Base-by-base conservation (phyloP, 179 eudicot species). In the Monotropa hypopitys region DNA sequence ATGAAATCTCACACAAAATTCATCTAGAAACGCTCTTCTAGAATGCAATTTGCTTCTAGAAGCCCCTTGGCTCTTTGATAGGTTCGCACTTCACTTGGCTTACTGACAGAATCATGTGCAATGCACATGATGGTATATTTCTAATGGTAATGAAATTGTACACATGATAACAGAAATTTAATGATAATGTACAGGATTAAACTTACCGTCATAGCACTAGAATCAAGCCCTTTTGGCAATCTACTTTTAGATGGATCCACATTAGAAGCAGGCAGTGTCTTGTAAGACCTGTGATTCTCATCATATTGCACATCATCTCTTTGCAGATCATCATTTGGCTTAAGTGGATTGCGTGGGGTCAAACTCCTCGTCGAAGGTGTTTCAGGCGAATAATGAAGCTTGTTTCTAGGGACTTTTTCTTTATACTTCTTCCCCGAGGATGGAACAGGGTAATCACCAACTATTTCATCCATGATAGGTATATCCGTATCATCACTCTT, bases 401-500 rank as follows among this genome's bases (percentile, higher is more conserved):
- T 89, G 70, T 74, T 81, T 76, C 81, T 87, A 54, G 78, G 45
- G 13, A 81, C 43, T 65, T 86, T 85, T 12, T 88, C 93, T 82
- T 76, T 89, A 47, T 75, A 46, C 67, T 80, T 84, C 69, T 83
- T 91, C 66, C 81, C 84, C 0, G 86, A 84, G 63, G 61, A 51
- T 46, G 89, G 77, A 79, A 70, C 84, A 77, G 85, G 82, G 75
- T 81, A 83, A 56, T 90, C 97, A 51, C 77, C 85, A 65, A 77
- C 79, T 54, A 84, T 85, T 26, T 69, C 74, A 67, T 84, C 86
- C 59, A 70, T n/a, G 72, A 76, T 70, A 54, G 87, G 85, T 70
- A 83, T 46, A 79, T 93, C 98, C 88, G 81, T 84, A 45, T 91
- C 97, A 73, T 93, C 97, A 77, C 93, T 93, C 85, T 89, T 89